Conservation (phyloP, 2,329 filamentous ascomycete genomes). For the Xylaria hypoxylon region DNA sequence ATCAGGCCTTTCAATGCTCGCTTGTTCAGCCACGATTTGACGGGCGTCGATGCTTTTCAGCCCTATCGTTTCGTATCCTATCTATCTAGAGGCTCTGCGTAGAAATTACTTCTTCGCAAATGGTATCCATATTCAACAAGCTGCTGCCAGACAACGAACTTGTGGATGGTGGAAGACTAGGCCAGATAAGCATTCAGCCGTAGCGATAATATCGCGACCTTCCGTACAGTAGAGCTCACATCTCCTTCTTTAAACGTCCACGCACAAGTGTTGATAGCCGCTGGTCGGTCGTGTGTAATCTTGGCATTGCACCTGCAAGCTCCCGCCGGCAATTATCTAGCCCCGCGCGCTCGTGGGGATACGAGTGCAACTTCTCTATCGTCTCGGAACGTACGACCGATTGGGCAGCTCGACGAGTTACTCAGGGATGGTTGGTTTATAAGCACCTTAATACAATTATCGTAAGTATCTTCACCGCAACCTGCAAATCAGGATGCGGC, state of each 20-base stretch:
- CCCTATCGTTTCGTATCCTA: constrained; percentile 18
- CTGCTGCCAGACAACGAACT: background rate
- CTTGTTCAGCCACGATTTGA: constrained; percentile 13
- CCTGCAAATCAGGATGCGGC: constrained; percentile 31
- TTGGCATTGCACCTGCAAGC: constrained; percentile 23
- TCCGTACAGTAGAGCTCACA: background rate
- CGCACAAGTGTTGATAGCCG: constrained; percentile 9
- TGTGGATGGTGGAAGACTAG: background rate
- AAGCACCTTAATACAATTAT: constrained; percentile 13
- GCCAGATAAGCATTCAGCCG: background rate
- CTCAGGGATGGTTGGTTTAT: constrained; percentile 9
- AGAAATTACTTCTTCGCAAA: background rate
- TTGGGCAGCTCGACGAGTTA: constrained; percentile 31
- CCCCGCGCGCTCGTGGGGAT: constrained; percentile 22
- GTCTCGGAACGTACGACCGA: constrained; percentile 29
- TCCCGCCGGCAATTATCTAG: constrained; percentile 29
- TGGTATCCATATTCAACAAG: background rate
- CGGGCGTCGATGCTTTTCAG: constrained; percentile 15
- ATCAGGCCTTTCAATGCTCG: background rate
- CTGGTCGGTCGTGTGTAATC: constrained; percentile 19
- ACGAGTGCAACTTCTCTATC: constrained; percentile 33
- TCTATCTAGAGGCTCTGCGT: constrained; percentile 9
- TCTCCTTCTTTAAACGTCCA: constrained; percentile 15
- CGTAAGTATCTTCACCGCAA: constrained; percentile 9
- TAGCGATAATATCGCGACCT: constrained; percentile 1